Base-by-base conservation (phyloP, 768 basidiomycete species). In the Austroboletus eburneus region DNA sequence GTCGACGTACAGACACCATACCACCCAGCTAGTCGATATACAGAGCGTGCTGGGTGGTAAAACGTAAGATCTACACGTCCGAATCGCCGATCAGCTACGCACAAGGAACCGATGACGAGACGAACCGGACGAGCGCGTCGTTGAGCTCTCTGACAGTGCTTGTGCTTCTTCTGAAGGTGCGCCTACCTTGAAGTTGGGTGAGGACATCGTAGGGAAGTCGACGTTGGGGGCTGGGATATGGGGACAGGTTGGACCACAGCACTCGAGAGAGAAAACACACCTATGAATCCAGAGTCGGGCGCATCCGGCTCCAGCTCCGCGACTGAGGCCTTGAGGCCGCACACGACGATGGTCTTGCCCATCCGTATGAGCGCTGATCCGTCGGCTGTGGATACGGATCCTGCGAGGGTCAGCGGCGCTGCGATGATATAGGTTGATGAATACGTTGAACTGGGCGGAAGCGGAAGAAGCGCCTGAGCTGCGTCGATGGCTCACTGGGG, bases 141-240 rank as follows among this genome's bases (percentile, higher is more conserved):
- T 91, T 81, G 46, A 99, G 64, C 49, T 73, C 56, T 90, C 85
- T 0, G 91, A 92, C 4, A 95, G 73, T 5, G 91, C 83, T 58
- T 98, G 96, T 0, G 94, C 93, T 62, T 98, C 94, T 51, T 97
- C 94, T 0, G 81, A 76, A 0, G 96, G 96, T 2, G 96, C 93
- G 3, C 96, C 96, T 27, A 94, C 89, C 58, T 93, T 94, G 73
- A 96, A 98, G 57, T 79, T 82, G 0, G 95, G 85, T 7, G 92
- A 93, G 61, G 91, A 97, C 46, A 98, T 77, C 0, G 95, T 87
- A 2, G 94, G 87, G 2, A 99, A 76, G 64, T 99, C 95, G 53
- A 98, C 71, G 59, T 98, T 98, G 2, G 96, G 95, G 0, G 98
- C 95, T 93, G 22, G 16, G n/a, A n/a, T n/a, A n/a, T n/a, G n/a